phyloP scores from a whole-genome alignment of 208 protist genomes.

The Leishmania aethiopica region DNA sequence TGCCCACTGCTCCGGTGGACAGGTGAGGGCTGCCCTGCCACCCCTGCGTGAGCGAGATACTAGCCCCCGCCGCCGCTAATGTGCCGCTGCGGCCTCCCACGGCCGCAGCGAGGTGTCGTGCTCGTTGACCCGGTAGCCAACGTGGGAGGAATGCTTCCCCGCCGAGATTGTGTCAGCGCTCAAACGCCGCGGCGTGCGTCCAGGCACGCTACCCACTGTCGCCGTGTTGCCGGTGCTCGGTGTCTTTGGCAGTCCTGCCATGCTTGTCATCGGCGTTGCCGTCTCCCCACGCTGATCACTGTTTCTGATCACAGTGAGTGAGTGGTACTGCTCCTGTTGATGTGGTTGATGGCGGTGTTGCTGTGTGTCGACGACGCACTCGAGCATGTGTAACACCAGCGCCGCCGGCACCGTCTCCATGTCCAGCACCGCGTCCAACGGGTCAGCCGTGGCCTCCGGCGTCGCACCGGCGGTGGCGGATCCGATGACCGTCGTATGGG shows the following conservation, averaged over 20 bases:
- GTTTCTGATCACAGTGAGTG: neutral
- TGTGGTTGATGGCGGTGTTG: slow-evolving; percentile 1
- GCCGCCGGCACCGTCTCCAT: slow-evolving; percentile 24
- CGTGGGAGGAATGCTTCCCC: neutral
- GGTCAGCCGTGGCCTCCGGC: neutral
- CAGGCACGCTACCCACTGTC: neutral
- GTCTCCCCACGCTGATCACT: neutral
- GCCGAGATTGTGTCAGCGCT: slow-evolving; percentile 14
- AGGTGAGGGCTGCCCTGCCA: neutral
- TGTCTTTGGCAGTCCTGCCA: slow-evolving; percentile 8
- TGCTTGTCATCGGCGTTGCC: slow-evolving; percentile 1
- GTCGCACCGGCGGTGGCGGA: neutral
- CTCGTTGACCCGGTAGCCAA: neutral
- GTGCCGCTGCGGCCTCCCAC: neutral
- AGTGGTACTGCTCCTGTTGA: slow-evolving; percentile 3
- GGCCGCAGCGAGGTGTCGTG: neutral
- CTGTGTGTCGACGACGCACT: slow-evolving; percentile 23
- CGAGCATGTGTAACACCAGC: slow-evolving; percentile 35
- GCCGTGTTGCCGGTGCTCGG: slow-evolving; percentile 14
- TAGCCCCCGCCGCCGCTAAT: neutral
- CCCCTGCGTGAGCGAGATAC: neutral
- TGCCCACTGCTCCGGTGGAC: neutral
- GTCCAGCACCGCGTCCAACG: slow-evolving; percentile 22
- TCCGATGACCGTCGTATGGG: neutral
- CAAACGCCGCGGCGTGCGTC: slow-evolving; percentile 15